phyloP scores from a whole-genome alignment of 2,329 filamentous ascomycete species.

The Zarea fungicola region DNA sequence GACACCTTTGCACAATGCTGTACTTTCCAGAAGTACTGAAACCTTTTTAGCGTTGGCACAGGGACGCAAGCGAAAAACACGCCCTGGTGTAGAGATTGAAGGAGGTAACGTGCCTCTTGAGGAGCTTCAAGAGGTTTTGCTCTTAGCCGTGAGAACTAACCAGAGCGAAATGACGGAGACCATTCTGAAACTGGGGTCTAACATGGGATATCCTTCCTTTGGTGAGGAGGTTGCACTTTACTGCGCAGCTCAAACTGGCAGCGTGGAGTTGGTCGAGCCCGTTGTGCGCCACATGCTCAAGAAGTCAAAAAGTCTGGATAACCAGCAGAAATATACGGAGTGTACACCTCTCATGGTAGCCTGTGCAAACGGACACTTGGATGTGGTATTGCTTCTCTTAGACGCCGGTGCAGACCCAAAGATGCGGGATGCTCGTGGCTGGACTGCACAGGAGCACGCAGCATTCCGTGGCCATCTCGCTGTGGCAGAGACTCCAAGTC shows the following conservation, averaged over 20 bases:
- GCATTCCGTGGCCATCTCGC: constrained; percentile 27
- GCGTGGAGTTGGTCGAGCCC: constrained; percentile 16
- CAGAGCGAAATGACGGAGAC: not conserved
- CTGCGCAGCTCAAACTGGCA: constrained; percentile 19
- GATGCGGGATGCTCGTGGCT: constrained; percentile 17
- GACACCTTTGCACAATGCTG: not conserved
- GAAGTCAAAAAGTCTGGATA: no score
- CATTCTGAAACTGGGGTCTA: not conserved
- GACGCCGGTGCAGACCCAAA: constrained; percentile 21
- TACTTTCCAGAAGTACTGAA: not conserved
- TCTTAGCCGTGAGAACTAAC: constrained; percentile 5
- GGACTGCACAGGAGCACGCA: constrained; percentile 30
- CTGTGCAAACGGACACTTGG: constrained; percentile 21
- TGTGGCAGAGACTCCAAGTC: no score
- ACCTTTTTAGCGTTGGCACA: no score
- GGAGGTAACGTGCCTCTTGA: no score
- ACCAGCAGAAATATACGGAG: constrained; percentile 18
- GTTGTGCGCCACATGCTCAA: not conserved
- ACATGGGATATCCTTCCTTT: not conserved
- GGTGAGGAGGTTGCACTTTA: constrained; percentile 20
- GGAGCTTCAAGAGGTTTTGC: not conserved
- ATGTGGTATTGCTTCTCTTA: constrained; percentile 23
- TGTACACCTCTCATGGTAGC: constrained; percentile 30
- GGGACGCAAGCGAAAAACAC: no score
- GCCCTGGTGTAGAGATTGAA: no score